A percentile compares a stretch with the other conserved stretches of the same genome.
Conservation (phyloP, 768 basidiomycete genomes). For the Boletellus ananiceps region DNA sequence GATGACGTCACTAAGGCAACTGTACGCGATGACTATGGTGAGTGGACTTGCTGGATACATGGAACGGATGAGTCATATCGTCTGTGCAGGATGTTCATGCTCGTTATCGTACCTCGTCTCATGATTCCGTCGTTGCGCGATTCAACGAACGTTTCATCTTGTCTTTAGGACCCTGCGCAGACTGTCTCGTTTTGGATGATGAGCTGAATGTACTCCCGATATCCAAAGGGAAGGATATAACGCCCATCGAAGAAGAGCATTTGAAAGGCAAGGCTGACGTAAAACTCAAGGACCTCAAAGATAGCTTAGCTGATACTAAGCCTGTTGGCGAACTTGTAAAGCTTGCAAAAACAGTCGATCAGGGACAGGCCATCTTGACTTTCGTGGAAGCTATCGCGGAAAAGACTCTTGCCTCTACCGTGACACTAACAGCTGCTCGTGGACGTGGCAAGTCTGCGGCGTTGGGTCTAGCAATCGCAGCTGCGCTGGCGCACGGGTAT, state of each 20-base stretch:
- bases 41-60: constrained; percentile 6
- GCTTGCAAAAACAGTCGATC: constrained; percentile 88
- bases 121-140: constrained; percentile 83
- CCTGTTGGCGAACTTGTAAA: constrained; percentile 87
- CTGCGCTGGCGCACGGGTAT: constrained; percentile 90
- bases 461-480: constrained; percentile 90
- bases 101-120: constrained; percentile 88
- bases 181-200: constrained; percentile 94
- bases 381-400: constrained; percentile 93
- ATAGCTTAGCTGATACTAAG: constrained; percentile 74
- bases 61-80: neutral
- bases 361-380: constrained; percentile 89
- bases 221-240: constrained; percentile 91
- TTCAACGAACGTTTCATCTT: constrained; percentile 99
- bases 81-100: constrained; percentile 84
- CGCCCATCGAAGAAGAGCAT: constrained; percentile 49
- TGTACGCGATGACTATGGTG: constrained; percentile 88
- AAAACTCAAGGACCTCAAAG: constrained; percentile 76
- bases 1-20: constrained; percentile 86
- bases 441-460: constrained; percentile 97
- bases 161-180: constrained; percentile 87
- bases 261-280: constrained; percentile 50
- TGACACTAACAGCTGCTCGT: constrained; percentile 90
- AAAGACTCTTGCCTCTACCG: constrained; percentile 91
- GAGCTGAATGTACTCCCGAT: constrained; percentile 97